Percentiles rank a stretch among this genome's conserved stretches.
These are phyloP conservation scores for Tubosaeta brunneosetosa DNA, from an alignment of 768 basidiomycete species.

Conservation along the genomic window DNA sequence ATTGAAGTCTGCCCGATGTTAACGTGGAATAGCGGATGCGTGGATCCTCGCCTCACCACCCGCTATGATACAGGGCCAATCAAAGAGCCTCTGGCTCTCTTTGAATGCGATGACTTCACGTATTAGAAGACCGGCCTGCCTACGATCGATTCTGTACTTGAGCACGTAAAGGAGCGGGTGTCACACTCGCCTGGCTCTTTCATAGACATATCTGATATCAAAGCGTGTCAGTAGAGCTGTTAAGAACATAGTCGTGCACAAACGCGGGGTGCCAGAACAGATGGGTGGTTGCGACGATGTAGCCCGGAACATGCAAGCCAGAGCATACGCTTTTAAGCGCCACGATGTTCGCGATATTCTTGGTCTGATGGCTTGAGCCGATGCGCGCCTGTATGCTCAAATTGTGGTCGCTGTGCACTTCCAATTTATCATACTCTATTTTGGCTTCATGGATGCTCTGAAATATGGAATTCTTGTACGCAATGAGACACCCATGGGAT, in stretches of 20 bases:
- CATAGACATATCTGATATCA: constrained; percentile 53
- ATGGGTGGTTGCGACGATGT: constrained; percentile 85
- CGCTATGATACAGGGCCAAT: constrained; percentile 79
- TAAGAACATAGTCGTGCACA: constrained; percentile 17
- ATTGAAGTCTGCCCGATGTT: constrained; percentile 70
- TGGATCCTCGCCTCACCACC: constrained; percentile 54
- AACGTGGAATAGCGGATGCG: not conserved
- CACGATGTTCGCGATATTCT: constrained; percentile 75
- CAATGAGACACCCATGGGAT: constrained; percentile 82
- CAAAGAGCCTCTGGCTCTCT: constrained; percentile 34
- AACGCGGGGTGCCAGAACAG: constrained; percentile 94
- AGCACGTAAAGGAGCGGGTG: not conserved
- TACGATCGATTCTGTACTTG: constrained; percentile 22
- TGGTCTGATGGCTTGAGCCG: constrained; percentile 65
- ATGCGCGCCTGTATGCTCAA: constrained; percentile 32
- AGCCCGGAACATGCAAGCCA: constrained; percentile 38
- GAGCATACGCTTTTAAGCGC: constrained; percentile 49
- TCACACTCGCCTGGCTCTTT: constrained; percentile 65
- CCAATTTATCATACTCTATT: constrained; percentile 68
- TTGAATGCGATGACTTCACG: constrained; percentile 60
- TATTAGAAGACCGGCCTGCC: constrained; percentile 74
- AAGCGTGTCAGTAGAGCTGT: constrained; percentile 1
- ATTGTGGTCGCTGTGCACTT: constrained; percentile 39
- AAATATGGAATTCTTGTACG: constrained; percentile 56
- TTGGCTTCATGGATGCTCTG: constrained; percentile 39